Evolutionary conservation across 768 basidiomycete species (phyloP).

Genomic region (Chalciporus sphaerocephalus): DNA sequence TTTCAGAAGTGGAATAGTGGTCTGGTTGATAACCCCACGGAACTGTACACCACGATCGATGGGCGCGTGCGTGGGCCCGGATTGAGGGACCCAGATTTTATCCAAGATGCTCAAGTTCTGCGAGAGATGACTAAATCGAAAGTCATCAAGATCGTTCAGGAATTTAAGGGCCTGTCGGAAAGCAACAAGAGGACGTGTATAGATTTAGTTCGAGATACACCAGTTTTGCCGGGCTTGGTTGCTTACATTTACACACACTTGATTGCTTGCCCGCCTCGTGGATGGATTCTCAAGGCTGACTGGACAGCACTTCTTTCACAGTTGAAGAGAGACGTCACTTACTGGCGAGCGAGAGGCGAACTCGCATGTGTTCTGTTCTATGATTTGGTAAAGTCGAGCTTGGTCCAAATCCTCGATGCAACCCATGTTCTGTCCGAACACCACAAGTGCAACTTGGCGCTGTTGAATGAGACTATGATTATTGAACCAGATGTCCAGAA

Average conservation of each 20-base stretch:
- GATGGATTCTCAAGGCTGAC: slow-evolving; percentile 8
- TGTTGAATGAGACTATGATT: slow-evolving; percentile 17
- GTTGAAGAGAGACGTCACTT: slow-evolving; percentile 8
- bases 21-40: not conserved
- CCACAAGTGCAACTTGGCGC: slow-evolving; percentile 24
- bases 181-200: slow-evolving; percentile 11
- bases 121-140: slow-evolving; percentile 12
- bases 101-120: slow-evolving; percentile 6
- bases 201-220: slow-evolving; percentile 10
- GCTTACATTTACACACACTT: slow-evolving; percentile 30
- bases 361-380: slow-evolving; percentile 13
- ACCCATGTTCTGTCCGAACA: slow-evolving; percentile 2
- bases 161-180: slow-evolving; percentile 11
- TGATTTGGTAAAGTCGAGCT: slow-evolving; percentile 5
- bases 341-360: slow-evolving; percentile 7
- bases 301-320: slow-evolving; percentile 6
- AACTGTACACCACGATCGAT: slow-evolving; percentile 20
- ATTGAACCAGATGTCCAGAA: slow-evolving; percentile 18
- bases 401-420: slow-evolving; percentile 14
- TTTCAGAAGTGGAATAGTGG: slow-evolving; percentile 16
- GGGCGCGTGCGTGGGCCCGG: slow-evolving; percentile 5
- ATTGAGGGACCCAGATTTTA: not conserved
- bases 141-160: slow-evolving; percentile 17
- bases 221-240: slow-evolving; percentile 26
- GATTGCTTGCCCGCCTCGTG: slow-evolving; percentile 10